Evolutionary conservation across 768 basidiomycete genomes (phyloP).

Genomic region (Panellus pusillus): DNA sequence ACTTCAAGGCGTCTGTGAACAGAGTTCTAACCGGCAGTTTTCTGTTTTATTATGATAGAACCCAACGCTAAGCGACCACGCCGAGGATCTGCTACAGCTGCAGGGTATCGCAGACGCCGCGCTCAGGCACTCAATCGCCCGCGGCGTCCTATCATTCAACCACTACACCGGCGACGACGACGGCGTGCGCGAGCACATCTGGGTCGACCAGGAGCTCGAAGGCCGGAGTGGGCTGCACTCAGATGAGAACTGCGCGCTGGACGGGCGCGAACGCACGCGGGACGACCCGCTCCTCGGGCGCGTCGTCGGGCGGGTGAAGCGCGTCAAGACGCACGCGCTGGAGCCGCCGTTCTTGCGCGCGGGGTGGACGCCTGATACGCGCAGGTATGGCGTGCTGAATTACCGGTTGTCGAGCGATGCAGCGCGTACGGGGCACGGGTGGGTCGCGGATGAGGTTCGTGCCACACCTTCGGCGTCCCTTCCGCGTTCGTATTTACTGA

Average conservation of each 20-base stretch:
- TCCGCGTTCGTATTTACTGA: neutral
- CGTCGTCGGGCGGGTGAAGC: neutral
- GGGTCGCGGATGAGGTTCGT: neutral
- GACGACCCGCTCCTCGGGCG: slow-evolving; percentile 1
- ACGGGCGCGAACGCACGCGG: slow-evolving; percentile 5
- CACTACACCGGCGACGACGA: slow-evolving; percentile 5
- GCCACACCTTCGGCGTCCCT: neutral
- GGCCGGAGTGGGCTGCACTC: neutral
- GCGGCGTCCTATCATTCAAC: neutral
- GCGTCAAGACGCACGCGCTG: neutral
- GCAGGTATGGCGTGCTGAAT: slow-evolving; percentile 4
- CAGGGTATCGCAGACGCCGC: neutral
- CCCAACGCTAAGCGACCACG: neutral
- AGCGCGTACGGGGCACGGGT: neutral
- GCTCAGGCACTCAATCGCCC: neutral
- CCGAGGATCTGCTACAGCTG: neutral
- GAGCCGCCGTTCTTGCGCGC: neutral
- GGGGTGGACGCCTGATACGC: slow-evolving; percentile 12
- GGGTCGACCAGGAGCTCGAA: slow-evolving; percentile 3
- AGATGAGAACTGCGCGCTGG: neutral
- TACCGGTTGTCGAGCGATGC: neutral
- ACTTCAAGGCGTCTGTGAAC: neutral
- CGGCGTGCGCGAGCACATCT: slow-evolving; percentile 1
- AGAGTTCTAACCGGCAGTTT: neutral
- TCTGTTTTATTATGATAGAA: too few relatives aligned